Evolutionary conservation across 306 rosid genomes (phyloP), one percentile per base, ranked within the genome.

Genomic region (Cajanus cajan): DNA sequence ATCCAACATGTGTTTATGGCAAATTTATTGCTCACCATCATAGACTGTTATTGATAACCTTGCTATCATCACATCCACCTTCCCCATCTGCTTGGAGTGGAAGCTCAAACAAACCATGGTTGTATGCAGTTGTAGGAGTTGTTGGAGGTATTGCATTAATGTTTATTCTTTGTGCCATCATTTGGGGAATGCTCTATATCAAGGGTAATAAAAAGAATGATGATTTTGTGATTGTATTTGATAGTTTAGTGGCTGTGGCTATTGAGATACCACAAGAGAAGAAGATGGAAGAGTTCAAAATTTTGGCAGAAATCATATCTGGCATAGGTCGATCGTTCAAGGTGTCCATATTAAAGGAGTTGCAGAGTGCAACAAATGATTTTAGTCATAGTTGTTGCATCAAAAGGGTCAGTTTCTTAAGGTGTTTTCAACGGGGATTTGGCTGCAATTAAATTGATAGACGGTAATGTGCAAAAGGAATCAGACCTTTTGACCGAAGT

Each of bases 311-410:
- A 80, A 68, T 82, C 69, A 78, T 91, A 75, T 78, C 87, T 3
- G 61, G 73, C 13, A 79, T 84, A 21, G 89, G 87, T 65, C 86
- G 83, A 63, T 81, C 90, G 22, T 48, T 91, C 65, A 85, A 87
- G 72, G 88, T 87, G 21, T 91, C 89, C 82, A 80, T 21, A 18
- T 85, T 85, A 12, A 73, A 80, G 86, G 97, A 91, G 44, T 90
- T 91, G 25, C 81, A 63, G 70, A 13, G 4, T 7, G 94, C 94
- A 44, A 90, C 94, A 1, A 85, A 84, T 77, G 58, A 78, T 77
- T 90, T 91, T 77, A 85, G 84, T 61, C 48, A 86, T 12, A 64
- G 71, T 7, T 58, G 55, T 77, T 74, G 74, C 82, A 87, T 90
- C 59, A 80, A 80, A 65, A 55, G 94, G 91, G 18, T 82, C 88